A percentile compares a stretch with the other conserved stretches of the same genome.
phyloP scores from a whole-genome alignment of 805 yeast genomes.

The Scheffersomyces spartinae region DNA sequence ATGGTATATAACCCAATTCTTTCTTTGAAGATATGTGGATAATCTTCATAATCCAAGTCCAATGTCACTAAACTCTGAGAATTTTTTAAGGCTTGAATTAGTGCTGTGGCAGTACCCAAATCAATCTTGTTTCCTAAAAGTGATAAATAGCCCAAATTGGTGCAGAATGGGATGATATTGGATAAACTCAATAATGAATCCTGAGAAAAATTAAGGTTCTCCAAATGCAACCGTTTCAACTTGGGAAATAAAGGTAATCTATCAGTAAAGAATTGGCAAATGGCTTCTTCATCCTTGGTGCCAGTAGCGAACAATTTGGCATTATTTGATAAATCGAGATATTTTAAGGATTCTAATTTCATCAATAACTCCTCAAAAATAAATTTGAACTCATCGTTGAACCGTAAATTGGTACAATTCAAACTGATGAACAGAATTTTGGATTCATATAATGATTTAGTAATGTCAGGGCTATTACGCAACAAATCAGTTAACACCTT shows the following conservation, averaged over 20 bases:
- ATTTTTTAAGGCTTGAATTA: slow-evolving; percentile 58
- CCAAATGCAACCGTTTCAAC: slow-evolving; percentile 59
- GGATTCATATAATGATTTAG: slow-evolving; percentile 22
- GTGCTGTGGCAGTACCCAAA: slow-evolving; percentile 48
- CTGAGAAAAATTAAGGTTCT: slow-evolving; percentile 48
- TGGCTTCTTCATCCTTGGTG: too few species aligned
- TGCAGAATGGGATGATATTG: slow-evolving; percentile 60
- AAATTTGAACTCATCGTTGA: slow-evolving; percentile 35
- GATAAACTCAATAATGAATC: slow-evolving; percentile 49
- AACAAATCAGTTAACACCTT: slow-evolving; percentile 27
- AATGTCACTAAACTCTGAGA: slow-evolving; percentile 55
- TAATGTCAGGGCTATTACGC: slow-evolving; percentile 7
- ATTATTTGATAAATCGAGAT: slow-evolving; percentile 67
- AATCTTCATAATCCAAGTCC: slow-evolving; percentile 51
- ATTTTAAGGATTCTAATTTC: slow-evolving; percentile 46
- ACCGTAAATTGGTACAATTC: slow-evolving; percentile 48
- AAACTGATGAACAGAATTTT: slow-evolving; percentile 54
- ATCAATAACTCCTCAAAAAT: slow-evolving; percentile 41
- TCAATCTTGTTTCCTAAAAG: slow-evolving; percentile 53
- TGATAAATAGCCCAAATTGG: slow-evolving; percentile 55
- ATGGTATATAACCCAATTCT: slow-evolving; percentile 70
- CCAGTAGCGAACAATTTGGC: slow-evolving; percentile 52
- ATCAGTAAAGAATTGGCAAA: slow-evolving; percentile 44
- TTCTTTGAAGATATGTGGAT: slow-evolving; percentile 55
- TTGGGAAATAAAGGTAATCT: slow-evolving; percentile 59